phyloP scores from a whole-genome alignment of 148 eudicot species.

The Camellia sinensis region DNA sequence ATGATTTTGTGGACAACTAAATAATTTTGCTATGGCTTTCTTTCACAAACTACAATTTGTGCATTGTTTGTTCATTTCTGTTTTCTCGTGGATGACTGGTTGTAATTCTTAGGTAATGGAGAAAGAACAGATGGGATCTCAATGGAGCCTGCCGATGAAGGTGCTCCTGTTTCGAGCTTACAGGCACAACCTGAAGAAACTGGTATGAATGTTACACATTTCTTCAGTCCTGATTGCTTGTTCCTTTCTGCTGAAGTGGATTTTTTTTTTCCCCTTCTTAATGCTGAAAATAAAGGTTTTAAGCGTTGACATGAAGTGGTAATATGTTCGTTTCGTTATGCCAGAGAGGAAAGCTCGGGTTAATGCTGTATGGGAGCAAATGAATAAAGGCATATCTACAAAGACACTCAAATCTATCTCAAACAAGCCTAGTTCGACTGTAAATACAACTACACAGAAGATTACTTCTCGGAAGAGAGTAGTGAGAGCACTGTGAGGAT shows the following conservation, averaged over 20 bases:
- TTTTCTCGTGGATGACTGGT: slow-evolving; percentile 27
- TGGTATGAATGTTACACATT: slow-evolving; percentile 33
- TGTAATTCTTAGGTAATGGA: slow-evolving; percentile 30
- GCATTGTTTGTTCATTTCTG: slow-evolving; percentile 18
- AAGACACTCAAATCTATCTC: slow-evolving; percentile 58
- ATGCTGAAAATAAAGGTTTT: neutral
- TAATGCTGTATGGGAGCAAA: slow-evolving; percentile 85
- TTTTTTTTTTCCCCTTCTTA: too few species aligned
- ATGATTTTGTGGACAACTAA: neutral
- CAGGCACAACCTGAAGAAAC: slow-evolving; percentile 35
- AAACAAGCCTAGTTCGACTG: slow-evolving; percentile 32
- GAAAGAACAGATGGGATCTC: slow-evolving; percentile 40
- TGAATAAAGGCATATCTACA: slow-evolving; percentile 82
- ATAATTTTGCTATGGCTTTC: neutral
- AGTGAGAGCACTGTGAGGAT: slow-evolving; percentile 42
- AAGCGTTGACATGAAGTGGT: neutral
- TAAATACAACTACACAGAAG: slow-evolving; percentile 34
- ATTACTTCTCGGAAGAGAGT: slow-evolving; percentile 31
- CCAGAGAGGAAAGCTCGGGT: slow-evolving; percentile 80
- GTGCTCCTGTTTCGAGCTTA: slow-evolving; percentile 28
- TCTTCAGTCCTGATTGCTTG: neutral
- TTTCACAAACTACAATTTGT: neutral
- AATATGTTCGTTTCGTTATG: slow-evolving; percentile 18
- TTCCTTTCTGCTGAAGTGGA: neutral
- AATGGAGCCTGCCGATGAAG: slow-evolving; percentile 34